Base-by-base conservation (phyloP, 495 filamentous ascomycete species). In the Immersiella caudata region DNA sequence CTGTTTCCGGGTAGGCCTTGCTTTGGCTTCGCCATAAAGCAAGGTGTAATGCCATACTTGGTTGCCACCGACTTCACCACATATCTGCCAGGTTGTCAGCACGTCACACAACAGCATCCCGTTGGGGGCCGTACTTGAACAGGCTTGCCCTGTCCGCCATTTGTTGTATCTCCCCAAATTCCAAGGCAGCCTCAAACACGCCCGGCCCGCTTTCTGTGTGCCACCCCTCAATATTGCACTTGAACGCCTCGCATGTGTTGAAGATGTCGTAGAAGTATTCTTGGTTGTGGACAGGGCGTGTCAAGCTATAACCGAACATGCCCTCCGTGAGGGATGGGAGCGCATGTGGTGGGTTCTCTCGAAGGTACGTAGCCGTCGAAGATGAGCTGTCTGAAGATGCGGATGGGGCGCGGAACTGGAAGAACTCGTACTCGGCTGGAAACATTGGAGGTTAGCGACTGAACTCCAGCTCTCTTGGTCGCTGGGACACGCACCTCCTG, bases 21-120 rank as follows among this genome's bases (percentile, higher is more conserved):
- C 54, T 90, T 87, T 5, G 95, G 95, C 75, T 98, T 99, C n/a
- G 95, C 95, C 95, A 99, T 99, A 81, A 99, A 99, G 75, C 92
- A 94, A 0, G 95, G 95, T 0, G 92, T 97, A 72, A 98, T 97
- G 54, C 92, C 93, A 78, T 91, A 90, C 74, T 91, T 91, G 54
- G 85, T 90, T 18, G 90, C 93, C 29, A 96, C 84, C 0, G 91
- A 90, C 78, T 96, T 97, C 61, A 96, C 93, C 6, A 90, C 87
- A 68, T 95, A 93, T 26, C 68, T 70, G 52, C 76, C 87, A 89
- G 61, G 27, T 6, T 33, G 18, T 51, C 21, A 51, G 18, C 8
- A 0, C 21, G 40, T 22, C 6, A 6, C 12, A 11, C 0, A 24
- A 35, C 22, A 22, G 65, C 14, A 50, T 14, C 26, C 49, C 6